Conservation (phyloP, 148 eudicot genomes). For the Chenopodium berlandieri region DNA sequence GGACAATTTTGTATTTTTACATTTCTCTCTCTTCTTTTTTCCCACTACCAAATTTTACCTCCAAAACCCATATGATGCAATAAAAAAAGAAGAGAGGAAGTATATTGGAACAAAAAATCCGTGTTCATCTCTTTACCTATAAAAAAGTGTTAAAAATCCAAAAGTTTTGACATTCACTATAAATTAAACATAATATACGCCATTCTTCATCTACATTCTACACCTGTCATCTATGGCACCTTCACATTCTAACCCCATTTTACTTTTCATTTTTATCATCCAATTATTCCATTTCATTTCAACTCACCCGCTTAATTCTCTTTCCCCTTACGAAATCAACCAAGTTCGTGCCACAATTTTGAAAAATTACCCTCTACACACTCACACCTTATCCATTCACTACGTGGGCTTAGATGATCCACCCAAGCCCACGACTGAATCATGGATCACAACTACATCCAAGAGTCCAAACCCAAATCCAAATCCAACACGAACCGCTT, state of each 20-base stretch:
- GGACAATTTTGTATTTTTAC: too few species aligned
- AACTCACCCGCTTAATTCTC: constrained; percentile 41
- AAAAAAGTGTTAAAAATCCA: too few species aligned
- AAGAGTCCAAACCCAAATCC: too few species aligned
- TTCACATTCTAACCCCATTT: not conserved
- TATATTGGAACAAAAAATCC: too few species aligned
- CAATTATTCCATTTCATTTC: not conserved
- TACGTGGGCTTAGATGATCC: constrained; percentile 53
- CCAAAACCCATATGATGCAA: too few species aligned
- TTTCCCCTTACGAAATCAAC: constrained; percentile 39
- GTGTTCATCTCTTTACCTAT: too few species aligned
- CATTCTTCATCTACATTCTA: not conserved
- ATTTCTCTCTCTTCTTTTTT: too few species aligned
- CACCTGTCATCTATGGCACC: not conserved
- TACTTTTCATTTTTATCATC: not conserved
- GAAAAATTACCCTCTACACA: not conserved
- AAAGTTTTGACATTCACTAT: not conserved
- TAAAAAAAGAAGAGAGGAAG: too few species aligned
- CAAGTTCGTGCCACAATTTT: constrained; percentile 35
- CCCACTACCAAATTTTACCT: too few species aligned
- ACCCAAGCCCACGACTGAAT: constrained; percentile 23
- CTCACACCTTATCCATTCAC: constrained; percentile 37
- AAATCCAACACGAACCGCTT: constrained; percentile 34
- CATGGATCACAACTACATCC: not conserved
- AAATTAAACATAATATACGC: not conserved